Conservation (phyloP, 352 stramenopile species). For the Aphanomyces astaci region DNA sequence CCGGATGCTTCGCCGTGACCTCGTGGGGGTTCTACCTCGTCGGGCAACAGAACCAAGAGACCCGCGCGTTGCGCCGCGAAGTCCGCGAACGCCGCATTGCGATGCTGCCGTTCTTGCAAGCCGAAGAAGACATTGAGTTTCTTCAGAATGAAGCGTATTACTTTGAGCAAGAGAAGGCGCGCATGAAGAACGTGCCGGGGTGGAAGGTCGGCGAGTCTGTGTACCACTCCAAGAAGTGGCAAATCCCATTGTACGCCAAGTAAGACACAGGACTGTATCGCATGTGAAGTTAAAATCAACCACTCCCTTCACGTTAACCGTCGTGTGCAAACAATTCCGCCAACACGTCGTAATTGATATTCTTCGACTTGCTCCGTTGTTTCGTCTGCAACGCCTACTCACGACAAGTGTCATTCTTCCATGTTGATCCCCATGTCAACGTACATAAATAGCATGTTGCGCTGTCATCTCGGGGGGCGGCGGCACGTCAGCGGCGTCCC, state of each 20-base stretch:
- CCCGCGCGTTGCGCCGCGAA: conserved; percentile 57
- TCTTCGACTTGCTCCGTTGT: conserved; percentile 50
- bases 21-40: conserved; percentile 69
- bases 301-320: neutral
- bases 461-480: conserved; percentile 59
- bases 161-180: conserved; percentile 85
- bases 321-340: conserved; percentile 78
- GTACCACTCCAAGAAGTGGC: conserved; percentile 85
- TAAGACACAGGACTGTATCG: no score
- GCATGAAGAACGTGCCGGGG: conserved; percentile 93
- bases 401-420: neutral
- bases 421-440: no score
- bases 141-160: conserved; percentile 80
- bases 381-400: conserved; percentile 54
- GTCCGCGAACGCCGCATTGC: conserved; percentile 90
- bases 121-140: conserved; percentile 91
- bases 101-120: conserved; percentile 91
- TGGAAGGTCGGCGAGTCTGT: conserved; percentile 84
- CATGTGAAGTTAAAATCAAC: no score
- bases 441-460: conserved; percentile 83
- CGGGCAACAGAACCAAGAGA: conserved; percentile 67
- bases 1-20: conserved; percentile 60
- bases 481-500: conserved; percentile 58
- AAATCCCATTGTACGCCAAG: conserved; percentile 66
- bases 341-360: conserved; percentile 87